phyloP scores from a whole-genome alignment of 2,329 filamentous ascomycete genomes.

The Fusarium xylarioides region DNA sequence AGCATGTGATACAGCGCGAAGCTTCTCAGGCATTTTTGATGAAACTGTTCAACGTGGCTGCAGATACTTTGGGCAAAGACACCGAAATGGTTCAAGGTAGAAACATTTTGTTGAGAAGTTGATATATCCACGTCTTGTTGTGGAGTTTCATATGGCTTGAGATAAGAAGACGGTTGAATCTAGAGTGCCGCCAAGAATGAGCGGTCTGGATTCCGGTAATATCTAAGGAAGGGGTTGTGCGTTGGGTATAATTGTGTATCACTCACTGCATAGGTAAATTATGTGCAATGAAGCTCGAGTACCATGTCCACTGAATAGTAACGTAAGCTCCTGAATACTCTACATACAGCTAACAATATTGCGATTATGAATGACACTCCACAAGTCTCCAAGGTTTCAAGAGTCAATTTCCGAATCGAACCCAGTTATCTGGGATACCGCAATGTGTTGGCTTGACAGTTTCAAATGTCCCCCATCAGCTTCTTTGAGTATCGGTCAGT shows the following conservation, averaged over 20 bases:
- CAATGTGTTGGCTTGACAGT: background rate
- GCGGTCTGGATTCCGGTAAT: accelerated
- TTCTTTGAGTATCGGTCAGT: background rate
- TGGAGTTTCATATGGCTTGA: background rate
- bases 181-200: background rate
- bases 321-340: accelerated
- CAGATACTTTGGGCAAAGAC: no score
- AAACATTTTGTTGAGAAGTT: background rate
- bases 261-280: accelerated
- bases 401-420: background rate
- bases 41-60: background rate
- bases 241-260: accelerated
- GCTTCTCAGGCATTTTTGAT: background rate
- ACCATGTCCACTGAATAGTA: background rate
- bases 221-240: background rate
- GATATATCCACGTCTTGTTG: background rate
- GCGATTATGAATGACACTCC: background rate
- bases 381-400: accelerated
- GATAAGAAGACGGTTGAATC: background rate
- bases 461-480: background rate
- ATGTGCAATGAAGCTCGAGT: accelerated
- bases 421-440: accelerated
- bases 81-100: background rate
- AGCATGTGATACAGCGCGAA: background rate
- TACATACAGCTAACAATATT: background rate